These are phyloP conservation scores for Raddia guianensis DNA, from an alignment of 176 grass and related monocot species.

Conservation along the genomic window DNA sequence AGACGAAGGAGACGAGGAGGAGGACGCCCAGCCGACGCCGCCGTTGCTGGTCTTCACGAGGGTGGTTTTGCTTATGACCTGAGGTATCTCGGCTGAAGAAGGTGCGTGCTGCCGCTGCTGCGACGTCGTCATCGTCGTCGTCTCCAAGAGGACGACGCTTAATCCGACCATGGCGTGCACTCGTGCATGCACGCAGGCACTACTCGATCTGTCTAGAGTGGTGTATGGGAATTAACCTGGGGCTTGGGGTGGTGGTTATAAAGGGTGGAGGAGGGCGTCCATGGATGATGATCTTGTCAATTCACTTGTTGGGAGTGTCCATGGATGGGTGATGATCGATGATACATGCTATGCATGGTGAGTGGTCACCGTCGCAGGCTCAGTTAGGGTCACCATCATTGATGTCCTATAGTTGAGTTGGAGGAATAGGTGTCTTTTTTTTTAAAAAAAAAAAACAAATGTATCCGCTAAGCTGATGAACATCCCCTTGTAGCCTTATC, in stretches of 20 bases:
- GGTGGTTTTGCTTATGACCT: constrained; percentile 40
- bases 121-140: not conserved
- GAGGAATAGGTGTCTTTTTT: no score
- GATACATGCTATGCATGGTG: no score
- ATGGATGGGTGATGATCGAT: no score
- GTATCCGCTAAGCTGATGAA: no score
- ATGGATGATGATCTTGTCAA: not conserved
- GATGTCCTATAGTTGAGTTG: no score
- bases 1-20: not conserved
- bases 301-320: no score
- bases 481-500: no score
- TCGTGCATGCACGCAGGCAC: not conserved
- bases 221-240: not conserved
- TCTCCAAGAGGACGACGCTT: constrained; percentile 42
- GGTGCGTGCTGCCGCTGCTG: not conserved
- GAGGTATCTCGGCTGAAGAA: not conserved
- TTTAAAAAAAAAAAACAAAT: no score
- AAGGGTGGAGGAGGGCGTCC: no score
- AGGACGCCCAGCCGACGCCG: not conserved
- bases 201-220: not conserved
- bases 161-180: constrained; percentile 33
- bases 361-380: no score
- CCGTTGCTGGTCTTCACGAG: constrained; percentile 5
- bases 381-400: no score
- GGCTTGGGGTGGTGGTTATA: not conserved